Percentiles rank a stretch among this genome's conserved stretches.
These are phyloP conservation scores for Brasenia schreberi DNA, from an alignment of 164 flowering plant genomes.

Conservation along the genomic window DNA sequence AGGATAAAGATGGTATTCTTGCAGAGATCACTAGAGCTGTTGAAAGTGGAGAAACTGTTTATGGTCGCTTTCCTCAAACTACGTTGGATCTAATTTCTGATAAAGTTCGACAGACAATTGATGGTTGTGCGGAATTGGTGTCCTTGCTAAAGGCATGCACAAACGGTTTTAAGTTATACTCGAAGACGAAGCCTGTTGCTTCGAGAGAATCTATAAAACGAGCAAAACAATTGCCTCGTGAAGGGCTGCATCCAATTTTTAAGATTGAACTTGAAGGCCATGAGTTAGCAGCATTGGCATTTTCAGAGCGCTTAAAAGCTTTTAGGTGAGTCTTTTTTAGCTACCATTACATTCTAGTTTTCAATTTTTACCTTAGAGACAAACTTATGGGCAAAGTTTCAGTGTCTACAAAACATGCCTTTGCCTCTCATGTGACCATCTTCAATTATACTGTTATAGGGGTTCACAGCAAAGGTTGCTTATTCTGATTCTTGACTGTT, in stretches of 20 bases:
- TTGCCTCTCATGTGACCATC: too few species aligned
- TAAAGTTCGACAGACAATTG: constrained; percentile 60
- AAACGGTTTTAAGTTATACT: constrained; percentile 71
- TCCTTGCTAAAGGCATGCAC: constrained; percentile 45
- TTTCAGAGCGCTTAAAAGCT: constrained; percentile 70
- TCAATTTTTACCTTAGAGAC: background rate
- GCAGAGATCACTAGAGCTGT: constrained; percentile 51
- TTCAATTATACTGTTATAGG: too few species aligned
- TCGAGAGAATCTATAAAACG: constrained; percentile 75
- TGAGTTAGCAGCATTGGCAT: constrained; percentile 75
- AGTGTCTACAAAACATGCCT: too few species aligned
- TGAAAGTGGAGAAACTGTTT: constrained; percentile 73
- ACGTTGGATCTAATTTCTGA: constrained; percentile 76
- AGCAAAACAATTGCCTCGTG: constrained; percentile 58
- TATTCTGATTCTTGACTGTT: too few species aligned
- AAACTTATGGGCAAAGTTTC: background rate
- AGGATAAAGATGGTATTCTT: constrained; percentile 50
- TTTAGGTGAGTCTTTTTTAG: constrained; percentile 40
- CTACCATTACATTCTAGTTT: background rate
- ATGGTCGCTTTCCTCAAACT: constrained; percentile 87
- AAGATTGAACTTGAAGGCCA: constrained; percentile 41
- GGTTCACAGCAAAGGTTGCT: too few species aligned
- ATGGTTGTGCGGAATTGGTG: constrained; percentile 58
- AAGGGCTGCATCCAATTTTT: constrained; percentile 85
- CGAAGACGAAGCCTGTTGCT: constrained; percentile 75